Evolutionary conservation across 495 filamentous ascomycete species (phyloP), one percentile per base, ranked within the genome.

Genomic region (Neurospora sp.): DNA sequence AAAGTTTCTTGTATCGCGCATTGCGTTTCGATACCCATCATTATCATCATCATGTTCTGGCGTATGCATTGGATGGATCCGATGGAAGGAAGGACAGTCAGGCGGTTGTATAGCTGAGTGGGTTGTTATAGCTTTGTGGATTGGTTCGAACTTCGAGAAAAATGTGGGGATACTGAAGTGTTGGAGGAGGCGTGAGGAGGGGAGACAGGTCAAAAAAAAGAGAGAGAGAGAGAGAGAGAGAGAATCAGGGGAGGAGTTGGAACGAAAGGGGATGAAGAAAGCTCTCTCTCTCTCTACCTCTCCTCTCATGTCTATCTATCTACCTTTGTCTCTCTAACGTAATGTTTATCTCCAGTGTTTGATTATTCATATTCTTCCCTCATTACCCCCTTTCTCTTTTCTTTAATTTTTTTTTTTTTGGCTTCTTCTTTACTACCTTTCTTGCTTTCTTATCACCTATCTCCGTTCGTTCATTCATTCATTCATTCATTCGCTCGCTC

Each of bases 1-100:
- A 72, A 69, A 27, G 46, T 22, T 71, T 68, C 16, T 53, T 65
- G 38, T 61, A 12, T 42, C 42, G 37, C 68, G 53, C 41, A 8
- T 41, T 75, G 75, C 70, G 74, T 73, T 72, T 71, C 75, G 78
- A 79, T 77, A 78, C 78, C 78, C 78, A 78, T 79, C 75, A 76
- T 78, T 61, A 61, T 18, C 53, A 16, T 61, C 53, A 72, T 74
- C 77, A 65, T 18, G 69, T 71, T 71, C 71, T 71, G 61, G 68
- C 69, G 74, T 53, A 20, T 44, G 12, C 53, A 0, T 61, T 61
- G 22, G 11, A 14, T 59, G 27, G 27, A 27, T 27, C 27, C 27
- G 27, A 27, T 27, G 27, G 27, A 27, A 27, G 27, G 27, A 27
- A 27, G 27, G 27, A 27, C 27, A 27, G 27, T 27, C 53, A 18